Base-by-base conservation (phyloP, 1,139 yeast genomes). In the Pichia sp. region DNA sequence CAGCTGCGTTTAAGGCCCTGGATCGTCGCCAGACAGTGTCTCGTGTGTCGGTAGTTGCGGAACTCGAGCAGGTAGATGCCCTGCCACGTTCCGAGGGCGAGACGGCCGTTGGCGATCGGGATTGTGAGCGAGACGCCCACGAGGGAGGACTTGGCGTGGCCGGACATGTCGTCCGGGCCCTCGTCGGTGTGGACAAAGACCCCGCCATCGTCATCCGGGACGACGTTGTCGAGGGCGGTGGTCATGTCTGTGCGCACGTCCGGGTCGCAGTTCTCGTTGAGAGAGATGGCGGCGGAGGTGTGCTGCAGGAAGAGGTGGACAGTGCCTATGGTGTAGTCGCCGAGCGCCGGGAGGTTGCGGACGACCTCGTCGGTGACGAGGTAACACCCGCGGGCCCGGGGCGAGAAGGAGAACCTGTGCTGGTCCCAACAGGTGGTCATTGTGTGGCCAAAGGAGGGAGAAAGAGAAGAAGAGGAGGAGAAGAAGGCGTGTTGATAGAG, bases 111-210 rank as follows among this genome's bases (percentile, higher is more conserved):
- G 18, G 75, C 65, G 50, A 87, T 85, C 1, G 95, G 95, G 46
- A 87, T 79, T 13, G 78, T 73, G 42, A 87, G 70, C 12, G 81
- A 75, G 2, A 80, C 84, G 25, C 95, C 95, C 10, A 85, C 76
- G 46, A 85, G 55, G 1, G 83, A 70, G 34, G 86, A 75, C 62
- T 85, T 83, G 52, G 83, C 80, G 66, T 87, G 95, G 0, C 90
- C 87, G 1, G 93, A 88, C 88, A 85, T 84, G 65, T 87, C 95
- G 65, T 87, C 93, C 1, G 86, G 79, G 1, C 87, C 95, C 67
- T 87, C 95, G 54, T 83, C 91, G 0, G 75, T 77, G 63, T 86
- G 93, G 37, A 55, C 30, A 42, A 79, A 69, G 58, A 83, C 83
- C 60, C 82, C 83, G 45, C 73, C 73, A 53, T 76, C 80, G 46